A percentile compares a stretch with the other conserved stretches of the same genome.
phyloP scores from a whole-genome alignment of 495 filamentous ascomycete genomes.

The Barbatosphaeria neglecta region DNA sequence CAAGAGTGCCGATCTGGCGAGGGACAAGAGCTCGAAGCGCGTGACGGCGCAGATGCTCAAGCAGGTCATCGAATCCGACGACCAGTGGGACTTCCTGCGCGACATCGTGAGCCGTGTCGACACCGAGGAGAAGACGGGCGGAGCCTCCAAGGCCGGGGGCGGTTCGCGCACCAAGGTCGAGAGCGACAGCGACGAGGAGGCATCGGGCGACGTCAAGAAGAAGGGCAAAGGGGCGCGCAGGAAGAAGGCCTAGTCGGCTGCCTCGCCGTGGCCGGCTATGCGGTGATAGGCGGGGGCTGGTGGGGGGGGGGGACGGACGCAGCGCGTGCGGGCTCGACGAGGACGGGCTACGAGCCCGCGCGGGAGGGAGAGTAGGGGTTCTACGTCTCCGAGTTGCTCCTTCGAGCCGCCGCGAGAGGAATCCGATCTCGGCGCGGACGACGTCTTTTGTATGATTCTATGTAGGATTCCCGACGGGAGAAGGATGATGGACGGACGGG shows the following conservation, averaged over 20 bases:
- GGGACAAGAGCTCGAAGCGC: constrained; percentile 70
- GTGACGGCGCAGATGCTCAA: constrained; percentile 87
- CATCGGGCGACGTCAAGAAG: constrained; percentile 22
- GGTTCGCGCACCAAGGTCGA: constrained; percentile 18
- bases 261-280: too few species aligned
- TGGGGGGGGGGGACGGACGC: too few species aligned
- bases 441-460: too few species aligned
- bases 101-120: constrained; percentile 86
- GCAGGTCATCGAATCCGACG: constrained; percentile 70
- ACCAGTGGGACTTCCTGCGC: constrained; percentile 82
- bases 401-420: too few species aligned
- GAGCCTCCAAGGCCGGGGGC: constrained; percentile 9
- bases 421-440: too few species aligned
- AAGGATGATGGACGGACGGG: too few species aligned
- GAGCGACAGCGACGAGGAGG: constrained; percentile 34
- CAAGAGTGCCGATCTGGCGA: constrained; percentile 74
- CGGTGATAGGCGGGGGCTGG: too few species aligned
- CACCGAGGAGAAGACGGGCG: constrained; percentile 41
- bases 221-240: constrained; percentile 29
- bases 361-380: too few species aligned
- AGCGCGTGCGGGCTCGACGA: too few species aligned
- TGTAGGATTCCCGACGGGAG: too few species aligned
- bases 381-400: too few species aligned
- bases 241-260: constrained; percentile 26
- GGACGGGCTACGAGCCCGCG: neutral